A percentile compares a stretch with the other conserved stretches of the same genome.
These are phyloP conservation scores for Cyberlindnera suaveolens DNA, from an alignment of 805 yeast genomes.

Conservation along the genomic window DNA sequence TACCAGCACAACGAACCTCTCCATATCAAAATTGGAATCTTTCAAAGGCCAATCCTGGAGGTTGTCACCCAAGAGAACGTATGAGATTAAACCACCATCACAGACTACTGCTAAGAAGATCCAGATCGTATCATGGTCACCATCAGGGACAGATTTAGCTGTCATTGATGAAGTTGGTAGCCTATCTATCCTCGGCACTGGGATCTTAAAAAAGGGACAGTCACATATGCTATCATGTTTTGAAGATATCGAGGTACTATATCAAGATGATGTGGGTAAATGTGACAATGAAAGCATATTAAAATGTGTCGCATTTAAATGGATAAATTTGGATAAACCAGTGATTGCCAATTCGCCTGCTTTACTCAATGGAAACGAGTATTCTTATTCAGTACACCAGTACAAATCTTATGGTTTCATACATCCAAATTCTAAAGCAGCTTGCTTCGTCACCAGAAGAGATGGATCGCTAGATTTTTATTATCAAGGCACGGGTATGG, in stretches of 20 bases:
- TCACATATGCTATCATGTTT: constrained; percentile 21
- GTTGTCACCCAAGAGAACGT: constrained; percentile 29
- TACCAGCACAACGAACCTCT: constrained; percentile 27
- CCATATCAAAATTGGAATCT: constrained; percentile 41
- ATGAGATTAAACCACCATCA: constrained; percentile 19
- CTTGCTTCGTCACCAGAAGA: constrained; percentile 58
- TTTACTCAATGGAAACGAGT: constrained; percentile 29
- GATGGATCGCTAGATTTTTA: constrained; percentile 56
- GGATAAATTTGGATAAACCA: constrained; percentile 73
- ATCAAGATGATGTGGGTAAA: constrained; percentile 31
- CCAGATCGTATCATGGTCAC: constrained; percentile 56
- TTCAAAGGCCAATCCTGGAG: constrained; percentile 77
- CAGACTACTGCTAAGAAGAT: constrained; percentile 9
- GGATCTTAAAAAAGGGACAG: constrained; percentile 34
- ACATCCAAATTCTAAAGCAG: constrained; percentile 71
- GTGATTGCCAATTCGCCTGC: constrained; percentile 59
- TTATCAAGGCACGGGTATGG: constrained; percentile 60
- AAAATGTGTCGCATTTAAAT: constrained; percentile 43
- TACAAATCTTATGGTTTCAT: constrained; percentile 53
- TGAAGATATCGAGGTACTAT: constrained; percentile 24
- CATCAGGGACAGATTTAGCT: constrained; percentile 75
- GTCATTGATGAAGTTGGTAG: constrained; percentile 70
- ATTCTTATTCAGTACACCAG: constrained; percentile 53
- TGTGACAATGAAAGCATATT: constrained; percentile 22
- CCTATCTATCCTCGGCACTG: constrained; percentile 48